Evolutionary conservation across 108 stramenopile genomes (phyloP), one percentile per base, ranked within the genome.

Genomic region (Seminavis robusta): DNA sequence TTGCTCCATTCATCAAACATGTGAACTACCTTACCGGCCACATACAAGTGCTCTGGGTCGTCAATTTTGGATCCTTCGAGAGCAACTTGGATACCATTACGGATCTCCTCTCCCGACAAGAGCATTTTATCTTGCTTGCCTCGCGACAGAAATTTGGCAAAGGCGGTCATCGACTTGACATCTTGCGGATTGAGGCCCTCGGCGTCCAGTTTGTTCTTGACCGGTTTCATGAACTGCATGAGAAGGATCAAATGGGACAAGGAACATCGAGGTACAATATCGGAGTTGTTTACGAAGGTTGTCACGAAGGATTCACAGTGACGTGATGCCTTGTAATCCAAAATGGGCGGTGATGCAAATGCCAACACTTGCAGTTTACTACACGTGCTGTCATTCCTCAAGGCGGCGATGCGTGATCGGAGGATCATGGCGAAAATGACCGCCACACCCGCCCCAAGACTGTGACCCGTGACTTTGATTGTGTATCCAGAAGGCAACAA

Each of bases 221-320:
- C 52, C 0, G 19, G 53, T 28, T 68, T 62, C 31, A 83, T 24
- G 0, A 76, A 19, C 17, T 68, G 53, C 42, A 58, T 33, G 11
- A 43, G 39, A 15, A 68, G 64, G 16, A 69, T 28, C 6, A 79
- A 48, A 41, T 62, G 57, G n/a, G 60, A 39, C 13, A 79, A 41
- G 21, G 39, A 67, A 0, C 56, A 36, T 39, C 82, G 71, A n/a
- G 82, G 67, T 16, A 83, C 61, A 13, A 79, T 46, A 62, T 83
- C 82, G 1, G 44, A 43, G 41, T 83, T 83, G 40, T 83, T 83
- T 33, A 83, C 75, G 47, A 83, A 61, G 5, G 82, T 77, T 19
- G 82, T 83, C 1, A 61, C 37, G 34, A 79, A 83, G 24, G 74
- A 38, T 3, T 21, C 2, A 49, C 72, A 76, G 1, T 59, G 63